Percentiles rank a stretch among this genome's conserved stretches.
These are phyloP conservation scores for Eimeria necatrix DNA, from an alignment of 169 alveolate genomes.

Conservation along the genomic window DNA sequence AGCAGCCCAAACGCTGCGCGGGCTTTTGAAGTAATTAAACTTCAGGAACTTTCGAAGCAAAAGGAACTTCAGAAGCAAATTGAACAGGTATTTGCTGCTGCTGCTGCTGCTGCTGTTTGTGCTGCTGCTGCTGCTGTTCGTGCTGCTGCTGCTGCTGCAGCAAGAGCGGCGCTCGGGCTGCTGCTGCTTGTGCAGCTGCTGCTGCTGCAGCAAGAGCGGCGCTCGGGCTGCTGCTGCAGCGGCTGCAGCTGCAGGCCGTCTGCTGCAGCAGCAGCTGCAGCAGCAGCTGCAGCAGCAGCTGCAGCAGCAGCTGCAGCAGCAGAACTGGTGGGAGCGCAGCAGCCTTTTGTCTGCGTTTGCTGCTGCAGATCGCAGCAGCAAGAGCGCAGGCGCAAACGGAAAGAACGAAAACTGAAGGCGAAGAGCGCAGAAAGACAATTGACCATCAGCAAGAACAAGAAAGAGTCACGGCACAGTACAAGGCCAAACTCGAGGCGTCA, in stretches of 20 bases:
- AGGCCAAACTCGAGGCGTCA: slow-evolving; percentile 94
- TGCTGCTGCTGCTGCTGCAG: too few relatives aligned
- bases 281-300: too few relatives aligned
- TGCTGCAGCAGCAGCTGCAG: too few relatives aligned
- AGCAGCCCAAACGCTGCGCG: slow-evolving; percentile 95
- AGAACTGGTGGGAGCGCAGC: too few relatives aligned
- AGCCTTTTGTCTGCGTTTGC: too few relatives aligned
- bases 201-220: background rate
- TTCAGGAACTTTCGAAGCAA: slow-evolving; percentile 97
- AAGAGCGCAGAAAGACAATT: slow-evolving; percentile 94
- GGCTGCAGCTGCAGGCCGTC: too few relatives aligned
- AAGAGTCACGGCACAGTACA: slow-evolving; percentile 95
- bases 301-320: too few relatives aligned
- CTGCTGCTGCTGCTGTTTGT: background rate
- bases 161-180: background rate
- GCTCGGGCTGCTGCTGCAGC: background rate
- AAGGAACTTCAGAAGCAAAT: slow-evolving; percentile 95
- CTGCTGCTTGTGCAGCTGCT: background rate
- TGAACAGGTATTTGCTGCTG: slow-evolving; percentile 85
- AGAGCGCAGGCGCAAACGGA: slow-evolving; percentile 87
- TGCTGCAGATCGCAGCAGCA: slow-evolving; percentile 81
- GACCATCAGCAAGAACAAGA: slow-evolving; percentile 96
- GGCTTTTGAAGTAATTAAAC: slow-evolving; percentile 97
- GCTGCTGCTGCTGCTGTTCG: too few relatives aligned
- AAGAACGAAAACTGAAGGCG: slow-evolving; percentile 92